These are phyloP conservation scores for Verticillium isaacii DNA, from an alignment of 2,329 filamentous ascomycete genomes.

Conservation along the genomic window DNA sequence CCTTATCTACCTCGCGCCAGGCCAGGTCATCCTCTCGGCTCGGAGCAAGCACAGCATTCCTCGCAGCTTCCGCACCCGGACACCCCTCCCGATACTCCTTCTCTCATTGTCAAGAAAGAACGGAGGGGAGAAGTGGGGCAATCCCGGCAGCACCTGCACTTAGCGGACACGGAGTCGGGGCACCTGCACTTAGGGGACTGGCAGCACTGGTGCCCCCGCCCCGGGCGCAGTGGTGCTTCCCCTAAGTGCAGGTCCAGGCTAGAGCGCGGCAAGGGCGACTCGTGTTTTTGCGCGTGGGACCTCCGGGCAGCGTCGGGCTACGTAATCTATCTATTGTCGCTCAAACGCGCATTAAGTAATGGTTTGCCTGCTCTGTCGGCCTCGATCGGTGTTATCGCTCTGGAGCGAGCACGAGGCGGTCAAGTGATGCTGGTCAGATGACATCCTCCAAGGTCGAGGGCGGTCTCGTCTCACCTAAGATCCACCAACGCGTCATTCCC, in stretches of 20 bases:
- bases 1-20: not conserved
- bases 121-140: not conserved
- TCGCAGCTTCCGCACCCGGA: not conserved
- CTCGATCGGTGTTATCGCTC: not conserved
- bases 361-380: not conserved
- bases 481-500: too few species aligned
- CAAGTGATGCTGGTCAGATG: not conserved
- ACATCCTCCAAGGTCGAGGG: not conserved
- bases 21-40: not conserved
- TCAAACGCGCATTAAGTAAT: not conserved
- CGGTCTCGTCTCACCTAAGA: not conserved
- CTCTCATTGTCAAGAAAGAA: not conserved
- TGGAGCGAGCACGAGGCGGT: not conserved
- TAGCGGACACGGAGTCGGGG: conserved; percentile 5
- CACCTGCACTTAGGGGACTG: conserved; percentile 15
- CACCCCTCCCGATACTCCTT: not conserved
- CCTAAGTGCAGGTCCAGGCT: conserved; percentile 11
- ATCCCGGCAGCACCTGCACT: conserved; percentile 5
- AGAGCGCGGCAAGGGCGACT: not conserved
- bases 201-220: conserved; percentile 1
- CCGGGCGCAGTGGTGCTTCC: conserved; percentile 5
- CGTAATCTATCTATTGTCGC: not conserved
- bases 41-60: not conserved
- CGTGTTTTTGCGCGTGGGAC: not conserved
- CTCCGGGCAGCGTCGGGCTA: not conserved